phyloP scores from a whole-genome alignment of 768 basidiomycete species.

The Kwoniella heveanensis region DNA sequence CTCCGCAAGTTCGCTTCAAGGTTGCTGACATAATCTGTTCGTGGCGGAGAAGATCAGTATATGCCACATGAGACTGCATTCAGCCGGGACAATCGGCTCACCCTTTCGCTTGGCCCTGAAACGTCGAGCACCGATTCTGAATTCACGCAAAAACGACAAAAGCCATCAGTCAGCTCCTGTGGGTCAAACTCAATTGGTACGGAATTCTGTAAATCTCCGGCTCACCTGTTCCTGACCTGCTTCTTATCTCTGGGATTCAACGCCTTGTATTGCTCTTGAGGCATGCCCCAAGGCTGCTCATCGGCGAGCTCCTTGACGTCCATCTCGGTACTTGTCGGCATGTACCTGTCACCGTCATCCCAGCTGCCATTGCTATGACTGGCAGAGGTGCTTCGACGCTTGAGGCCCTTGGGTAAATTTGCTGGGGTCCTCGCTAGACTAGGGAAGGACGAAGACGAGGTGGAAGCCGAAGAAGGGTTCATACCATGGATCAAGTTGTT shows the following conservation, averaged over 20 bases:
- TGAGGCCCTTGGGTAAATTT: constrained; percentile 19
- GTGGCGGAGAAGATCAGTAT: too few species aligned
- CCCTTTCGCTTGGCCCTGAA: constrained; percentile 44
- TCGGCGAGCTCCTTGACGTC: constrained; percentile 13
- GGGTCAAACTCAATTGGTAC: too few species aligned
- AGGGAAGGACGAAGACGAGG: constrained; percentile 37
- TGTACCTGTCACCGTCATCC: constrained; percentile 26
- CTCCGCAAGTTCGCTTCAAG: constrained; percentile 28
- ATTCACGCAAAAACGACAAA: too few species aligned
- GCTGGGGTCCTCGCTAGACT: constrained; percentile 14
- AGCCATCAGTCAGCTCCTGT: not conserved
- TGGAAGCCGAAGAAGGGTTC: constrained; percentile 26
- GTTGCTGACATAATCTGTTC: constrained; percentile 42
- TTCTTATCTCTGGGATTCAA: constrained; percentile 49
- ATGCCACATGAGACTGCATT: too few species aligned
- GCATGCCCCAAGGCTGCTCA: constrained; percentile 50
- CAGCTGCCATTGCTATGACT: constrained; percentile 31
- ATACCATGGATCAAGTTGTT: constrained; percentile 28
- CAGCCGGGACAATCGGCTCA: constrained; percentile 30
- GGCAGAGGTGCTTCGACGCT: constrained; percentile 25
- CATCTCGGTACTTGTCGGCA: constrained; percentile 14
- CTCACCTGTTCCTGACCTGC: constrained; percentile 43
- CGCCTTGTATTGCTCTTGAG: constrained; percentile 47
- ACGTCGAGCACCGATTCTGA: constrained; percentile 36
- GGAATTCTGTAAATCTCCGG: too few species aligned